Evolutionary conservation across 1,284 basidiomycete species (phyloP), one percentile per base, ranked within the genome.

Genomic region (Puccinia novopanici): DNA sequence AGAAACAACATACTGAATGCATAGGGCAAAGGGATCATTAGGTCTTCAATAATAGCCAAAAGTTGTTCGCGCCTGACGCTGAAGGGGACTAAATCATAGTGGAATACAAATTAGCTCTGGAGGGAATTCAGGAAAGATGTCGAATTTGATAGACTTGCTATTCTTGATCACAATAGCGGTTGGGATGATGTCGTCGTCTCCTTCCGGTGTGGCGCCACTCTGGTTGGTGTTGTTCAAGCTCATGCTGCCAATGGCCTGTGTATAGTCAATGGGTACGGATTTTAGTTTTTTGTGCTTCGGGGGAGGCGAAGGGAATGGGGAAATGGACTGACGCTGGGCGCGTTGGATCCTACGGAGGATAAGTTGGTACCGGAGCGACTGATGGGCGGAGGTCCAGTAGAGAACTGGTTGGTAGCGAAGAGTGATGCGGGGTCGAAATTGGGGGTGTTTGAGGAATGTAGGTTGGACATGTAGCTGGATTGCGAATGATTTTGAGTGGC

Each of bases 161-260:
- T n/a, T 81, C 76, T 99, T 99, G 87, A 99, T 97, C 85, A 99
- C 96, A 85, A 99, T 98, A 78, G 97, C 96, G 22, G 96, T 99
- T 76, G 96, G 96, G 87, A 99, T 99, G 86, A 98, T 90, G 86
- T 98, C 95, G 86, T 98, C 95, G 83, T 94, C 93, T 65, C 85
- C 83, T 80, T 86, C 88, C 45, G 70, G 70, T 15, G 42, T 50
- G 22, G 70, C 22, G 30, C 45, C 48, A 27, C 5, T 50, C n/a
- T 68, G 74, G 42, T 57, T 75, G 45, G 8, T 57, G 48, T 22
- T 40, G 54, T 59, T 74, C 34, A 55, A 54, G 54, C 57, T 75
- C 48, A 61, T 65, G 42, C 30, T 63, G 3, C 27, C 42, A 19
- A 65, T 61, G 54, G 42, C 40, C 45, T 61, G 59, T 13, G n/a